A percentile compares a stretch with the other conserved stretches of the same genome.
Conservation (phyloP, 768 basidiomycete species). For the Mycena galericulata region DNA sequence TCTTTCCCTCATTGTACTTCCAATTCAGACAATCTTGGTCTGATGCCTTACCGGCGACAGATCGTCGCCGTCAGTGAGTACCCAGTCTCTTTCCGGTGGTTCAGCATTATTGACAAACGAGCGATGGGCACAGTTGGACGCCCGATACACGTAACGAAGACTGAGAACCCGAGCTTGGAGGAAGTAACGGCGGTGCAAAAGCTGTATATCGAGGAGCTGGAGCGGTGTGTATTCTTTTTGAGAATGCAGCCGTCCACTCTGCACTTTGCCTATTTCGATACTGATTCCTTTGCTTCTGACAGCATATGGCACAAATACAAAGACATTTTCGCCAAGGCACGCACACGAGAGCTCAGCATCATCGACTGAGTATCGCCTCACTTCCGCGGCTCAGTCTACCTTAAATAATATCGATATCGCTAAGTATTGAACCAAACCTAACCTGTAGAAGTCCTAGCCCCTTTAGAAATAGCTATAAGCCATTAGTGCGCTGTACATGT, state of each 20-base stretch:
- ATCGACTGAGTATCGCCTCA: slow-evolving; percentile 79
- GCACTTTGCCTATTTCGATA: neutral
- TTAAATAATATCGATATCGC: neutral
- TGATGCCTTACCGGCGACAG: slow-evolving; percentile 95
- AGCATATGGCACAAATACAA: slow-evolving; percentile 99
- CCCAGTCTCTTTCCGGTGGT: neutral
- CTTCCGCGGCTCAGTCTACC: too few species aligned
- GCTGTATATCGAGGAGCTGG: slow-evolving; percentile 79
- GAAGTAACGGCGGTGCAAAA: slow-evolving; percentile 84
- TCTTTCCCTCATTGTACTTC: too few species aligned
- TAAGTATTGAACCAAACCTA: neutral
- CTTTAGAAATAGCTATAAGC: neutral
- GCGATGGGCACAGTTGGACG: slow-evolving; percentile 76
- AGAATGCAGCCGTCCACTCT: too few species aligned
- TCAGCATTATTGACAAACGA: neutral
- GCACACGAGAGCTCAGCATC: slow-evolving; percentile 82
- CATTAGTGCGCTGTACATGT: neutral
- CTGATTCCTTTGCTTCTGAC: slow-evolving; percentile 9
- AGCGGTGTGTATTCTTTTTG: slow-evolving; percentile 7
- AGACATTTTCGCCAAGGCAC: slow-evolving; percentile 88
- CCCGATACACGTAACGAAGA: slow-evolving; percentile 84
- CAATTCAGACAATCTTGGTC: slow-evolving; percentile 88
- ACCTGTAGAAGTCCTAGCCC: too few species aligned
- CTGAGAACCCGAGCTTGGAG: slow-evolving; percentile 85
- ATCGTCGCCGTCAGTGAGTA: slow-evolving; percentile 97